Base-by-base conservation (phyloP, 352 stramenopile genomes). In the Phytophthora megakarya region DNA sequence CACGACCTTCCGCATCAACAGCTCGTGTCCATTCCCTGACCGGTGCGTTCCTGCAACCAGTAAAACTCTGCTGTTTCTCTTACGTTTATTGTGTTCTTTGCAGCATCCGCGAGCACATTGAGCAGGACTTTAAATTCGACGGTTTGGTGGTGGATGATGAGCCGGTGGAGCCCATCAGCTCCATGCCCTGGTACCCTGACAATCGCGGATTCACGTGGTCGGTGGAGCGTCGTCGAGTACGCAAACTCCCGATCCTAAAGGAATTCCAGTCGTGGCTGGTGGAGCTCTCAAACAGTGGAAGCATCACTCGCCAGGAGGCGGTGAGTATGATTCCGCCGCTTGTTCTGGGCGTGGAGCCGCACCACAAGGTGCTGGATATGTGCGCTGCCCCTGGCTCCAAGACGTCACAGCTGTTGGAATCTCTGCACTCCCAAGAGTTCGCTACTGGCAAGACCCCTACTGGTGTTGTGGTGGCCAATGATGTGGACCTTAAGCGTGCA, bases 251-350 rank as follows among this genome's bases (percentile, higher is more conserved):
- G 58, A 86, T 90, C 23, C 75, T 99, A 3, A 84, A 93, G 57
- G 80, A 96, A 48, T 97, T 99, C 55, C 95, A 99, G 73, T 86
- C 97, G 42, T 99, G 95, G 92, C 86, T 99, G 19, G 96, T 98
- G 22, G 86, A 95, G 49, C 84, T 99, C 39, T 98, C 90, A 13
- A 81, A 97, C 63, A 90, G 84, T 42, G 96, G 97, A 30, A 96
- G 84, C 49, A 96, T 99, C 49, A 99, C 97, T 19, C 92, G 98
- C 37, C 98, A 99, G 77, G 98, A 99, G 69, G 87, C 98, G 5
- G 98, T 99, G 53, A 98, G 89, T 65, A 99, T 99, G 97, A 96
- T 99, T 51, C 98, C 98, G 18, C 97, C 98, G 19, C 88, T 99
- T 43, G 92, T 99, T 39, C 80, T 99, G 23, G 84, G 95, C 58